Evolutionary conservation across 176 grass and related monocot species (phyloP), one percentile per base, ranked within the genome.

Genomic region (Leersia perrieri): DNA sequence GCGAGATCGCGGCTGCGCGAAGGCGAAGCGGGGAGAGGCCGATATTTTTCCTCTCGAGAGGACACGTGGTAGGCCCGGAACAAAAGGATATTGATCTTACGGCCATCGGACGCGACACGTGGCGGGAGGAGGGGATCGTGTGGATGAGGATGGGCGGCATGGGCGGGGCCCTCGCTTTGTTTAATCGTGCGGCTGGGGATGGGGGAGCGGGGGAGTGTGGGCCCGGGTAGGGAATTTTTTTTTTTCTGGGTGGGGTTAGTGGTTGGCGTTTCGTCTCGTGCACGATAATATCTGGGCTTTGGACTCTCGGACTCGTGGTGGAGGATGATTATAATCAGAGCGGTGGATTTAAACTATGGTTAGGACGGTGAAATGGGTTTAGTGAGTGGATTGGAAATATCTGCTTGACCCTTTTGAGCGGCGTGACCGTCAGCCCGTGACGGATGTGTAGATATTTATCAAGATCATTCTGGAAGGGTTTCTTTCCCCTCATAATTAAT

Each of bases 41-140:
- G 88, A 90, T 90, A 90, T 90, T 90, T 90, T 74, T 20, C 8
- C 38, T 47, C 29, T 31, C 70, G 64, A 40, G 42, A 5, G 72
- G 66, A 64, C 83, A 86, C 77, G 83, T 86, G 83, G 77, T 85
- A 70, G 87, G 65, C 16, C 34, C 7, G 2, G 23, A 74, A 41
- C 15, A 33, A 86, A 70, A 57, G 82, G 11, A 13, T 0, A 2
- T 4, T 6, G 57, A 89, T 85, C 65, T 53, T 76, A 70, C 77
- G 77, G 87, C 72, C n/a, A n/a, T 1, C 0, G 14, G 12, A 0
- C 2, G 11, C 1, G 66, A 77, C 77, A 77, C 82, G 88, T 79
- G 83, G 60, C 25, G 65, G 4, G 11, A 1, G 0, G 0, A 12
- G 18, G 5, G 53, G 63, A 42, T 87, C 71, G 78, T 63, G 77